Conservation (phyloP, 331 rosid genomes). For the Rhamnella rubrinervis region DNA sequence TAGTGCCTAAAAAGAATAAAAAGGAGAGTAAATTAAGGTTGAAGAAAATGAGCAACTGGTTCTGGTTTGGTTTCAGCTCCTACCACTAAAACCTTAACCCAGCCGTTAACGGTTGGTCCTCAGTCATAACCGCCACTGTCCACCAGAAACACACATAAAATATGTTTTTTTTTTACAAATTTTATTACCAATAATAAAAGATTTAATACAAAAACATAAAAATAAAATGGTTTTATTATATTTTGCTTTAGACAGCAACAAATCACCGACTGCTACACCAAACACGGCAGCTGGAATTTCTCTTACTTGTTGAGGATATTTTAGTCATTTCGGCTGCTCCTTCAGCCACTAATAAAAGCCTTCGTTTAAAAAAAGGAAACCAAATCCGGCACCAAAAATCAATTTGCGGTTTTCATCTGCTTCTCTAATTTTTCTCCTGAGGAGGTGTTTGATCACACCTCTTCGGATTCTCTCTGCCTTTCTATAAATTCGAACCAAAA, state of each 20-base stretch:
- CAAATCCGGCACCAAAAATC: background rate
- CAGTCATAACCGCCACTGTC: slow-evolving; percentile 7
- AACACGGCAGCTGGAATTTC: background rate
- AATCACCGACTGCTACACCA: background rate
- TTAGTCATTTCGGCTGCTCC: background rate
- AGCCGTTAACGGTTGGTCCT: slow-evolving; percentile 11
- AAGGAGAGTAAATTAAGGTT: background rate
- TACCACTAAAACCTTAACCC: background rate
- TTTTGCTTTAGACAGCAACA: background rate
- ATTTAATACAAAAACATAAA: no score
- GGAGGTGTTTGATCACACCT: slow-evolving; percentile 54
- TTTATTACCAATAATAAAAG: no score
- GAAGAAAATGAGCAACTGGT: background rate
- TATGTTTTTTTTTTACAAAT: no score
- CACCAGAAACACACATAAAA: slow-evolving; percentile 1
- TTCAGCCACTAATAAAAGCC: slow-evolving; percentile 1
- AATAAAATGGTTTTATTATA: background rate
- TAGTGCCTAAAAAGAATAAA: background rate
- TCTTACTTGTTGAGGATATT: background rate
- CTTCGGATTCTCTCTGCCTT: slow-evolving; percentile 27
- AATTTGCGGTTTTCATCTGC: slow-evolving; percentile 13
- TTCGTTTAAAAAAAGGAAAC: background rate
- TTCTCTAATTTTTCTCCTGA: slow-evolving; percentile 19
- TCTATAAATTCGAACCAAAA: background rate
- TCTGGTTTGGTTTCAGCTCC: no score